Conservation (phyloP, 2,329 filamentous ascomycete species). For the Xylaria sp. region DNA sequence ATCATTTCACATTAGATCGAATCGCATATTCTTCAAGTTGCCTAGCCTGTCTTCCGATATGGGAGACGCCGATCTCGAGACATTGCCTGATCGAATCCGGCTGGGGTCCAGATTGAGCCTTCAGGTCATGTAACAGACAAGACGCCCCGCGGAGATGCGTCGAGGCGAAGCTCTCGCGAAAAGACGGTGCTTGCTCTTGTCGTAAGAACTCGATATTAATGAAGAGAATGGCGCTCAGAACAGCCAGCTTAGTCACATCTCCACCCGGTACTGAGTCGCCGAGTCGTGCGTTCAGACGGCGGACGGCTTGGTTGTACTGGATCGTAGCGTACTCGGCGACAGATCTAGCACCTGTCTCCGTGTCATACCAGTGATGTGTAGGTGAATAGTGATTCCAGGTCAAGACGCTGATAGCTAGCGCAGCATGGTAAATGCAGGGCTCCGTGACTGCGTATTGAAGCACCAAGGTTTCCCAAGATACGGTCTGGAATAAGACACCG, state of each 20-base stretch:
- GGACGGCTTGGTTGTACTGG: slow-evolving; percentile 17
- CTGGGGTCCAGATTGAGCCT: not conserved
- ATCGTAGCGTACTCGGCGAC: slow-evolving; percentile 10
- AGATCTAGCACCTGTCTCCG: not conserved
- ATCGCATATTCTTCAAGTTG: not conserved
- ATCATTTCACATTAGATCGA: not conserved
- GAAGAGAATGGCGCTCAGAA: slow-evolving; percentile 17
- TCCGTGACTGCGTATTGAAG: slow-evolving; percentile 8
- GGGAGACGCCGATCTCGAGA: slow-evolving; percentile 5
- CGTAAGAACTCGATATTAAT: slow-evolving; percentile 16
- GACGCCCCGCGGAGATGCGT: slow-evolving; percentile 11
- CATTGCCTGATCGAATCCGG: slow-evolving; percentile 6
- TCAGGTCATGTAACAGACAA: slow-evolving; percentile 6
- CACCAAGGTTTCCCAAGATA: slow-evolving; percentile 12
- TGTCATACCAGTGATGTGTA: slow-evolving; percentile 9
- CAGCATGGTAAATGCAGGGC: slow-evolving; percentile 23
- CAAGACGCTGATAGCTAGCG: slow-evolving; percentile 12
- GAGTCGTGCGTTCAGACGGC: slow-evolving; percentile 17
- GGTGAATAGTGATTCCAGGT: slow-evolving; percentile 13
- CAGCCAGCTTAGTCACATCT: slow-evolving; percentile 13
- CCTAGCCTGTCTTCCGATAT: not conserved
- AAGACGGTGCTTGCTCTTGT: not conserved
- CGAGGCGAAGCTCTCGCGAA: not conserved
- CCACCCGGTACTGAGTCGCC: not conserved
- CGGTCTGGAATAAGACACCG: slow-evolving; percentile 7